These are phyloP conservation scores for Sabuloglossum arenarium DNA, from an alignment of 495 filamentous ascomycete species.

Conservation along the genomic window DNA sequence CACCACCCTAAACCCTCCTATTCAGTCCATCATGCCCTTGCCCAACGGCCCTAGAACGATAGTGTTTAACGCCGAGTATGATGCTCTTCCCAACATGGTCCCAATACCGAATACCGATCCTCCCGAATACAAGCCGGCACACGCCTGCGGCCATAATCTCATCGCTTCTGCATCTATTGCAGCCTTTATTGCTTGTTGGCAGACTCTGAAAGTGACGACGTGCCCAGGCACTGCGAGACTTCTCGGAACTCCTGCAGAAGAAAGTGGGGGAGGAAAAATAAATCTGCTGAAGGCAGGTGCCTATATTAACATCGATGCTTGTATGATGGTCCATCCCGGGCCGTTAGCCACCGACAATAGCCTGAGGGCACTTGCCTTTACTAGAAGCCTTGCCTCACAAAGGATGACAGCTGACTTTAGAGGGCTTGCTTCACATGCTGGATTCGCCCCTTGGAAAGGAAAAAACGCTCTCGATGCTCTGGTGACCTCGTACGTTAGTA, in stretches of 20 bases:
- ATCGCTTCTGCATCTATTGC: conserved; percentile 4
- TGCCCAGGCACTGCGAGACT: background rate
- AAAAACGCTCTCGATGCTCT: background rate
- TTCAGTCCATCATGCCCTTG: no score
- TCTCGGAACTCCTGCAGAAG: conserved; percentile 5
- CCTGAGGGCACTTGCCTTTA: background rate
- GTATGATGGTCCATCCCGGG: conserved; percentile 4
- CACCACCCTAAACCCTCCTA: background rate
- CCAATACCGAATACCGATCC: background rate
- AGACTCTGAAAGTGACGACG: background rate
- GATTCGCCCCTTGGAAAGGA: background rate
- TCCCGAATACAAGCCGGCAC: background rate
- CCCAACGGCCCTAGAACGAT: background rate
- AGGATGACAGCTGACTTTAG: background rate
- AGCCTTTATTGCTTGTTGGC: conserved; percentile 2
- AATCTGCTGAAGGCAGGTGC: background rate
- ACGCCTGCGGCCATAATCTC: conserved; percentile 4
- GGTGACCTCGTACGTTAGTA: background rate
- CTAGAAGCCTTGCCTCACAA: background rate
- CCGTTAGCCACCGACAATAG: background rate
- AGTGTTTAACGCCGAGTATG: background rate
- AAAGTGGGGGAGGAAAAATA: conserved; percentile 3
- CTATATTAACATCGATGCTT: conserved; percentile 1
- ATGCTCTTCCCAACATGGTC: background rate
- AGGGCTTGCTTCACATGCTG: background rate